These are phyloP conservation scores for Ceratocystis huliohia DNA, from an alignment of 2,329 filamentous ascomycete species.

Conservation along the genomic window DNA sequence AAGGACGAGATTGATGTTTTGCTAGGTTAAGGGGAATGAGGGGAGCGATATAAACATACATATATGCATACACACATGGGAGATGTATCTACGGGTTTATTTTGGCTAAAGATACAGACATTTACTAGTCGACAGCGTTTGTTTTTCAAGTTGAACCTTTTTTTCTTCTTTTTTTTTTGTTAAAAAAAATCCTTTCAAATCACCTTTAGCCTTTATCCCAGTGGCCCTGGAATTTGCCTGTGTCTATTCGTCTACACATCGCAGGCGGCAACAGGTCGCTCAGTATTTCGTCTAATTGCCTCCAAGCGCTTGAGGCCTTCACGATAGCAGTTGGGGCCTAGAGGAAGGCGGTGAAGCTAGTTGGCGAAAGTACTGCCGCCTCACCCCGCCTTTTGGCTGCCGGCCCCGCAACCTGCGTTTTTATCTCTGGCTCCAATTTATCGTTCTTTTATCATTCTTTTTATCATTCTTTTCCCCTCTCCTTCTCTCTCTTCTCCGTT, in stretches of 20 bases:
- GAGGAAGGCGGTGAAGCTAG: neutral
- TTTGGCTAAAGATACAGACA: neutral
- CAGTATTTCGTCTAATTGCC: too few relatives aligned
- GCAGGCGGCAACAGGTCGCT: too few relatives aligned
- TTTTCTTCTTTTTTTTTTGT: neutral
- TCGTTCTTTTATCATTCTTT: neutral
- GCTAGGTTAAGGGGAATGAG: slow-evolving; percentile 28
- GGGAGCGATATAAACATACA: neutral
- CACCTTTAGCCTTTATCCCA: too few relatives aligned
- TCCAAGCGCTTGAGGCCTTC: too few relatives aligned
- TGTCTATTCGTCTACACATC: too few relatives aligned
- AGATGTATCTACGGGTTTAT: neutral
- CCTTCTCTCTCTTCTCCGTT: neutral
- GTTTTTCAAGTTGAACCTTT: neutral
- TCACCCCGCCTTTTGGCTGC: slow-evolving; percentile 1
- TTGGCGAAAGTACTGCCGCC: neutral
- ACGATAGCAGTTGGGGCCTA: neutral
- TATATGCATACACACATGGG: neutral
- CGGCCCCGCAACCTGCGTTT: neutral
- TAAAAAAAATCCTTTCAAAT: neutral
- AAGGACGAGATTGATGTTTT: slow-evolving; percentile 32
- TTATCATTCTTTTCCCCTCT: neutral
- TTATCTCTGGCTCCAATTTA: neutral
- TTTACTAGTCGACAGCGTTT: neutral
- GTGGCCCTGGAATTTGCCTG: too few relatives aligned